Conservation (phyloP, 768 basidiomycete species). For the Russula vinacea region DNA sequence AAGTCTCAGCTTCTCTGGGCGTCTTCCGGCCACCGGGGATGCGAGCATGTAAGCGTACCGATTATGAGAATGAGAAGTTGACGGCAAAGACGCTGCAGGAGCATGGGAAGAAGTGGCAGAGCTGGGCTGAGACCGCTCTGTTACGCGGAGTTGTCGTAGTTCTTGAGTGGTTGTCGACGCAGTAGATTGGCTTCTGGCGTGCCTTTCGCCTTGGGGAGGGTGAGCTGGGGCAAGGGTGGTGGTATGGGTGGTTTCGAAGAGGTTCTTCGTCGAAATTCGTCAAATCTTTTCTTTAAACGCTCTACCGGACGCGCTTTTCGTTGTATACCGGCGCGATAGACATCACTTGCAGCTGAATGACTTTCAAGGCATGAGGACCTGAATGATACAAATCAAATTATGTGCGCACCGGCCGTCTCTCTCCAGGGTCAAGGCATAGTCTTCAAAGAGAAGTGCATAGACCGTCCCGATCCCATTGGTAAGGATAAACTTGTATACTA, state of each 20-base stretch:
- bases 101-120: constrained; percentile 32
- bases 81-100: constrained; percentile 32
- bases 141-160: constrained; percentile 16
- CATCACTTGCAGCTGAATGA: constrained; percentile 68
- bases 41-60: constrained; percentile 74
- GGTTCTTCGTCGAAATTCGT: constrained; percentile 56
- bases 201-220: constrained; percentile 27
- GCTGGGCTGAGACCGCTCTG: constrained; percentile 33
- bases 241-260: constrained; percentile 11
- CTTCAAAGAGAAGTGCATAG: constrained; percentile 85
- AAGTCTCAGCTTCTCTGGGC: constrained; percentile 68
- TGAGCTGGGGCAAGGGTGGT: constrained; percentile 13
- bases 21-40: constrained; percentile 63
- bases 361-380: constrained; percentile 40
- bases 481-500: constrained; percentile 56
- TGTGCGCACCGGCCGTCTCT: constrained; percentile 60
- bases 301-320: constrained; percentile 79
- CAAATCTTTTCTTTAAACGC: constrained; percentile 75
- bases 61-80: constrained; percentile 27
- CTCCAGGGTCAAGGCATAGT: constrained; percentile 82
- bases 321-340: constrained; percentile 80
- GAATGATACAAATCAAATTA: constrained; percentile 5
- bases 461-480: constrained; percentile 54
- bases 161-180: constrained; percentile 28
- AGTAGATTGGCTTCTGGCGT: constrained; percentile 27